phyloP scores from a whole-genome alignment of 352 stramenopile species.

The Globisporangium lucens region DNA sequence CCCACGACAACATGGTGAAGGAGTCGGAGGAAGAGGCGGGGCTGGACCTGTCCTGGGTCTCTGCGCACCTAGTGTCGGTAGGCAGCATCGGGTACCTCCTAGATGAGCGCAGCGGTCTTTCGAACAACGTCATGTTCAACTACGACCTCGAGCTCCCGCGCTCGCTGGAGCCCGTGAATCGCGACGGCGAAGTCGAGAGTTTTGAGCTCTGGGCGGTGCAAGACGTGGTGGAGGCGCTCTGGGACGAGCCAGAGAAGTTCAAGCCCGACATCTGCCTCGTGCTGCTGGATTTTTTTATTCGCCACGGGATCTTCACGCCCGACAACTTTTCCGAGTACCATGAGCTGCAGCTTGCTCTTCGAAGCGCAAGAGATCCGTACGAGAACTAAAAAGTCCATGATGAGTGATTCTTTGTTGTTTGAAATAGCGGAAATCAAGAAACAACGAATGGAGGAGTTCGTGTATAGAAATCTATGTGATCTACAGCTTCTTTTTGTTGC shows the following conservation, averaged over 20 bases:
- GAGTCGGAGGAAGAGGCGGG: conserved; percentile 63
- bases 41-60: conserved; percentile 35
- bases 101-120: conserved; percentile 49
- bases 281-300: conserved; percentile 63
- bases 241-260: conserved; percentile 49
- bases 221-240: conserved; percentile 34
- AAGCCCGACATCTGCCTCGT: conserved; percentile 72
- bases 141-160: conserved; percentile 59
- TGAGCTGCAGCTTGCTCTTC: conserved; percentile 33
- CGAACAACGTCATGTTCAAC: conserved; percentile 71
- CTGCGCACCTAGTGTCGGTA: conserved; percentile 27
- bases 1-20: conserved; percentile 73
- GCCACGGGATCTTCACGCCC: conserved; percentile 58
- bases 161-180: conserved; percentile 34
- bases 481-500: conserved; percentile 22
- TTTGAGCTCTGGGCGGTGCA: conserved; percentile 52
- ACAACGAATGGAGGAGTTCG: neutral
- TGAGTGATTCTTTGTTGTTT: neutral
- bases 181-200: conserved; percentile 58
- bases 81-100: conserved; percentile 58
- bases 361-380: conserved; percentile 26
- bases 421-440: neutral
- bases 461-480: conserved; percentile 4
- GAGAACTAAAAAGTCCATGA: neutral
- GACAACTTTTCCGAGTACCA: conserved; percentile 54